Evolutionary conservation across 2,329 filamentous ascomycete species (phyloP), one percentile per base, ranked within the genome.

Genomic region (Aspergillus uvarum): DNA sequence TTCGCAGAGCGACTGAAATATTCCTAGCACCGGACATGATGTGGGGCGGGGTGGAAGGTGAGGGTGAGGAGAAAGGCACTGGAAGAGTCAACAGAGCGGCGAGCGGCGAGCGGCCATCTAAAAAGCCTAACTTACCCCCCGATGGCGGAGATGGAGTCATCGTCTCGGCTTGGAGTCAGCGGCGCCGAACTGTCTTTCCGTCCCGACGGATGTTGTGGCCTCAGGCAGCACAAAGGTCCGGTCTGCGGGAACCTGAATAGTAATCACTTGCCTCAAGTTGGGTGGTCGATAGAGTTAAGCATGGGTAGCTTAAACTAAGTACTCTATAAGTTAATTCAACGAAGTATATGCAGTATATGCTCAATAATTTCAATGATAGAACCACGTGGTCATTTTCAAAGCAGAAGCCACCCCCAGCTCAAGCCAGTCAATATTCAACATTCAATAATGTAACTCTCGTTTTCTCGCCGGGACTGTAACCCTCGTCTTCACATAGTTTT

Each of bases 1-100:
- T 68, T 59, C 73, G 72, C 51, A 76, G 65, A 60, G 68, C 70
- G 54, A 63, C 64, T 56, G 73, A 68, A 47, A 75, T 49, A 44
- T 71, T 71, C 61, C 72, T 66, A 42, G 67, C 64, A 61, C 69
- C 63, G 26, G 72, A 74, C 72, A 74, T 74, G 56, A 61, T 63
- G 65, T 57, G 53, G 24, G 42, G 52, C 48, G 14, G 38, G 5
- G 16, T 44, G 38, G 38, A 14, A 22, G 47, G 4, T 47, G 52
- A 31, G 19, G 42, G 44, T 14, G 51, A 55, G 12, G 22, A 24
- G 26, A 24, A 21, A 32, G 3, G 14, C 5, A 16, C 14, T 16
- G 38, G 16, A 44, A 44, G 38, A 44, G 38, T 44, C 38, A 59
- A 54, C 26, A 47, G 4, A 51, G 48, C 21, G 35, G 56, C 47